A percentile compares a stretch with the other conserved stretches of the same genome.
phyloP scores from a whole-genome alignment of 805 yeast genomes.

The Debaryomyces castellii region DNA sequence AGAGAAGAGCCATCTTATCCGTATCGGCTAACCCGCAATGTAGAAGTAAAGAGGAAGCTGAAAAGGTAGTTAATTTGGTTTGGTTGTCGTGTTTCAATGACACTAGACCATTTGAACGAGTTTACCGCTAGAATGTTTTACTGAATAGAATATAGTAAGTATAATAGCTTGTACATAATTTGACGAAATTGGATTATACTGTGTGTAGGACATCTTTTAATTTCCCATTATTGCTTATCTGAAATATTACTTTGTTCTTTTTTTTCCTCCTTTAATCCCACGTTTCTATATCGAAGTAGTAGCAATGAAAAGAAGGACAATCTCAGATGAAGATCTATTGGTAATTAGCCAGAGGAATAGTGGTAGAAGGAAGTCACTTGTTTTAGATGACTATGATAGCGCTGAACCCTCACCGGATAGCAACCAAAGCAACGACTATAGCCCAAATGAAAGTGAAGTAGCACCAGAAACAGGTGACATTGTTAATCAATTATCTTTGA shows the following conservation, averaged over 20 bases:
- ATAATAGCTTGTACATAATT: neutral
- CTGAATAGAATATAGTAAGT: neutral
- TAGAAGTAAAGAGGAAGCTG: slow-evolving; percentile 69
- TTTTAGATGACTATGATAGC: slow-evolving; percentile 16
- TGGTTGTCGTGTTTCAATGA: slow-evolving; percentile 93
- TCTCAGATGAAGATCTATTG: slow-evolving; percentile 15
- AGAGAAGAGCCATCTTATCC: slow-evolving; percentile 81
- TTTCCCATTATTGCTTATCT: neutral
- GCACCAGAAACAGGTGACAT: neutral
- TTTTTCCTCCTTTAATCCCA: neutral
- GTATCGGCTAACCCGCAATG: slow-evolving; percentile 88
- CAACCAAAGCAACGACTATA: neutral
- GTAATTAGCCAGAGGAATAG: slow-evolving; percentile 15
- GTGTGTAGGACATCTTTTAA: neutral
- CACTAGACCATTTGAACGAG: slow-evolving; percentile 93
- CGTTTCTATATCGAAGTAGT: neutral
- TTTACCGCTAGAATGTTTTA: slow-evolving; percentile 48
- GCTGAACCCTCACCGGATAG: neutral
- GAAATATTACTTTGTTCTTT: neutral
- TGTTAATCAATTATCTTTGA: neutral
- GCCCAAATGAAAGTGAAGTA: neutral
- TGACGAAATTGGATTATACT: neutral
- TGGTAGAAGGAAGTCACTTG: slow-evolving; percentile 17
- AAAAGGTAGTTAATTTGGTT: slow-evolving; percentile 76
- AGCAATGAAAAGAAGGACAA: neutral